A percentile compares a stretch with the other conserved stretches of the same genome.
phyloP scores from a whole-genome alignment of 1,284 basidiomycete genomes.

The Termitomyces sp. region DNA sequence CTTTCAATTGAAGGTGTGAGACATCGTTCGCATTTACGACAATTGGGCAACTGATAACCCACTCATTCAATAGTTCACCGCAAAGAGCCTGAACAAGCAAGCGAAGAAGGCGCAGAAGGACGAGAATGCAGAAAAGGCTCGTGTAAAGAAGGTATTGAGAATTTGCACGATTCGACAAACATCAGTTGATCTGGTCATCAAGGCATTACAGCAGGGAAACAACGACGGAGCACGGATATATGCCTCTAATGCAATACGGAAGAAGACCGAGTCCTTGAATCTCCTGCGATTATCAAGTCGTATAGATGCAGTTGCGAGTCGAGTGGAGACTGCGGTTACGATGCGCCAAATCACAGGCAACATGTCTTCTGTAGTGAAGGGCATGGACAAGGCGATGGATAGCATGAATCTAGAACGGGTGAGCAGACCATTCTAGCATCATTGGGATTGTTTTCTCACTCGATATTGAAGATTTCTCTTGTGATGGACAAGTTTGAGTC shows the following conservation, averaged over 20 bases:
- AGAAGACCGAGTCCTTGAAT: conserved; percentile 95
- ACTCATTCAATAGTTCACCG: conserved; percentile 71
- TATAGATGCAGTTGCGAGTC: conserved; percentile 93
- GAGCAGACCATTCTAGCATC: conserved; percentile 33
- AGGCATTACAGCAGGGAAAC: conserved; percentile 97
- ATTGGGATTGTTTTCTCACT: conserved; percentile 5
- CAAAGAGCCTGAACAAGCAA: conserved; percentile 87
- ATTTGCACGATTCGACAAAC: not conserved
- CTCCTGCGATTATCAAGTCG: conserved; percentile 82
- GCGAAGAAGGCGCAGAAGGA: conserved; percentile 96
- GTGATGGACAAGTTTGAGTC: conserved; percentile 99
- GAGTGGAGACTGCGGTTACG: conserved; percentile 99
- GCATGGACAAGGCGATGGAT: conserved; percentile 99
- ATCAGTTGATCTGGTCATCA: conserved; percentile 12
- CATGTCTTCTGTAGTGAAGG: conserved; percentile 94
- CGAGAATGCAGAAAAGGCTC: conserved; percentile 79
- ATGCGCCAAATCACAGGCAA: conserved; percentile 94
- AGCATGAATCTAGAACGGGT: conserved; percentile 96
- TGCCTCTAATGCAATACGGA: conserved; percentile 96
- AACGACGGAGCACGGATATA: conserved; percentile 98
- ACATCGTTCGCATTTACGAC: not conserved
- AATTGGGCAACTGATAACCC: conserved; percentile 7
- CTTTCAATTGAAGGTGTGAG: conserved; percentile 85
- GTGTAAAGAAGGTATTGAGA: conserved; percentile 78
- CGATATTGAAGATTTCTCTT: conserved; percentile 73